Evolutionary conservation across 1,139 yeast species (phyloP), one percentile per base, ranked within the genome.

Genomic region (Candida tunisiensis): DNA sequence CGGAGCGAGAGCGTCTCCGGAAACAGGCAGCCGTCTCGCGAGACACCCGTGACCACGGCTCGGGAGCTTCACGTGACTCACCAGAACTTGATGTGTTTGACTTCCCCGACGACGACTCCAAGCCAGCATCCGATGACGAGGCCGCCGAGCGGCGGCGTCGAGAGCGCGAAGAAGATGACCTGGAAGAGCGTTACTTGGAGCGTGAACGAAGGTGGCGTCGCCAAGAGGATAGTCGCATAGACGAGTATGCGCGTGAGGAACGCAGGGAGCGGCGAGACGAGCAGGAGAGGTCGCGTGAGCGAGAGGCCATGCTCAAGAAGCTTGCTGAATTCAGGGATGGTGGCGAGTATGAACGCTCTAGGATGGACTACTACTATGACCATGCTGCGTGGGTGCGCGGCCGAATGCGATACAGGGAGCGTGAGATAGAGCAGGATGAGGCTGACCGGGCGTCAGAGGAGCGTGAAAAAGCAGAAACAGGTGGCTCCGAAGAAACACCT

Each of bases 321-420:
- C 39, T 31, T 23, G 34, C 36, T 17, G 38, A 34, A 16, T 45
- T 47, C 25, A 34, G 38, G 14, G 50, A 47, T 20, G 39, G 34
- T 18, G 36, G 31, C 16, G 42, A 38, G 6, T 27, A 30, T 11
- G 34, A 31, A 12, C 31, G 31, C 16, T 30, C 37, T 8, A 28
- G 31, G 12, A 36, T 41, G 29, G 44, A 43, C 21, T 52, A 50
- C 31, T 51, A 46, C 31, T 36, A 38, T 21, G 51, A 51, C 30
- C 50, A 42, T 19, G 38, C 49, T 3, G 36, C 41, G 3, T 52
- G 57, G 57, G 36, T 41, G n/a, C 42, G 50, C 23, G 33, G 36
- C 11, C 41, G 57, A 21, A 36, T 36, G 26, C 32, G 30, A 8
- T 34, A 34, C 22, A 32, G 53, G 13, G 31, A 31, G 14, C 35